Evolutionary conservation across 1,284 basidiomycete species (phyloP).

Genomic region (Marasmius tenuissimus): DNA sequence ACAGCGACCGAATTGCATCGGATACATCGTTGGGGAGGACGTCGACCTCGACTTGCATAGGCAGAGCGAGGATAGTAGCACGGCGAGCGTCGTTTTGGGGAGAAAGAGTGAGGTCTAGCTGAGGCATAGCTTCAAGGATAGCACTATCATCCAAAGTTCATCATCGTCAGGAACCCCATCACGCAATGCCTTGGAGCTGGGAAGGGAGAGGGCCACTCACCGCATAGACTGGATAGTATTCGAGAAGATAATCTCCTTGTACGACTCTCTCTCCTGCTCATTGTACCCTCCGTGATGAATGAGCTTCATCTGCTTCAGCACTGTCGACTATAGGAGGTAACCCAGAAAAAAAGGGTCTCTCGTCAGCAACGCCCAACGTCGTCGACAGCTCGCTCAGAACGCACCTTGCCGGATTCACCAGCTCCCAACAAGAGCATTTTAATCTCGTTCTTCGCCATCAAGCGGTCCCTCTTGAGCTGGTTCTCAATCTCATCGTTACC

Average conservation of each 20-base stretch:
- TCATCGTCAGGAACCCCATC: neutral
- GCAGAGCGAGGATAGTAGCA: slow-evolving; percentile 77
- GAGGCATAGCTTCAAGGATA: slow-evolving; percentile 89
- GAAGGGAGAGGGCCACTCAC: slow-evolving; percentile 36
- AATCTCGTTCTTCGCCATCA: slow-evolving; percentile 93
- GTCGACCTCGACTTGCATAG: slow-evolving; percentile 84
- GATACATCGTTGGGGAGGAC: slow-evolving; percentile 76
- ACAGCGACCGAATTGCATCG: slow-evolving; percentile 83
- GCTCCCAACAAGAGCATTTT: slow-evolving; percentile 92
- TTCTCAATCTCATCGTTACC: slow-evolving; percentile 96
- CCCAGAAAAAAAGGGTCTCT: neutral
- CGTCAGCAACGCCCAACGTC: neutral
- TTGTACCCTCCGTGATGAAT: slow-evolving; percentile 93
- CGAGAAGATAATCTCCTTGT: slow-evolving; percentile 97
- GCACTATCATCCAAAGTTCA: slow-evolving; percentile 45
- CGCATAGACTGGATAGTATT: slow-evolving; percentile 97
- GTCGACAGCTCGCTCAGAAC: slow-evolving; percentile 19
- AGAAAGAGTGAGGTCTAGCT: slow-evolving; percentile 46
- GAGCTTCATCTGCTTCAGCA: slow-evolving; percentile 96
- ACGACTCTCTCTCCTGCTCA: slow-evolving; percentile 88
- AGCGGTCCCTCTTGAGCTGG: slow-evolving; percentile 90
- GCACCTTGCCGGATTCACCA: slow-evolving; percentile 88
- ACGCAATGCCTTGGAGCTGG: neutral
- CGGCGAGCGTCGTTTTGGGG: slow-evolving; percentile 73
- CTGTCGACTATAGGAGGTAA: slow-evolving; percentile 68